phyloP scores from a whole-genome alignment of 208 protist species.

The Wallacemonas rigidus region DNA sequence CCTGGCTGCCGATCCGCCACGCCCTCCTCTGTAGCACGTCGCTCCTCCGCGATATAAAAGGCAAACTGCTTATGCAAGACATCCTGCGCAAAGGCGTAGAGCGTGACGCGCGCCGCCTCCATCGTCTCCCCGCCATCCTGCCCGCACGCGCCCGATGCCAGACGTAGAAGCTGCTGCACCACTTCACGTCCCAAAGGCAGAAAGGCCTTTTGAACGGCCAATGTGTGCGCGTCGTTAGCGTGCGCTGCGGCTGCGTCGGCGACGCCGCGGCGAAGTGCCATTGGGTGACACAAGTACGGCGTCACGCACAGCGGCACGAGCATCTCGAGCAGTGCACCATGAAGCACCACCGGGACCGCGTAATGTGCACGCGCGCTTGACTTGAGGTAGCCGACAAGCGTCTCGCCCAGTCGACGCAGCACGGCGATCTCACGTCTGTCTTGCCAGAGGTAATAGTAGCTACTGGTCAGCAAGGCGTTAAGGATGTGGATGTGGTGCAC shows the following conservation, averaged over 20 bases:
- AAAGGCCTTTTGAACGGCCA: constrained; percentile 44
- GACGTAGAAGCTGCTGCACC: constrained; percentile 22
- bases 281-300: constrained; percentile 27
- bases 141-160: background rate
- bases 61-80: constrained; percentile 86
- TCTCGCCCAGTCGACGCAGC: constrained; percentile 29
- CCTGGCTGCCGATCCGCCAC: background rate
- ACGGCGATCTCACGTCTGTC: constrained; percentile 37
- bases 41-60: constrained; percentile 66
- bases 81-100: constrained; percentile 86
- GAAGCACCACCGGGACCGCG: constrained; percentile 11
- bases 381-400: constrained; percentile 23
- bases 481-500: constrained; percentile 58
- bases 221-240: constrained; percentile 5
- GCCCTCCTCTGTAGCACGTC: constrained; percentile 37
- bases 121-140: background rate
- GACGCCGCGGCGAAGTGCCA: constrained; percentile 2
- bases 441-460: constrained; percentile 51
- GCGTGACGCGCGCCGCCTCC: constrained; percentile 30
- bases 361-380: background rate
- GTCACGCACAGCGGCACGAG: constrained; percentile 64
- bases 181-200: constrained; percentile 34
- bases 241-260: constrained; percentile 21
- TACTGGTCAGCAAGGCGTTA: constrained; percentile 33
- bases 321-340: constrained; percentile 56